These are phyloP conservation scores for Sclerotinia nivalis DNA, from an alignment of 2,329 filamentous ascomycete genomes.

Conservation along the genomic window DNA sequence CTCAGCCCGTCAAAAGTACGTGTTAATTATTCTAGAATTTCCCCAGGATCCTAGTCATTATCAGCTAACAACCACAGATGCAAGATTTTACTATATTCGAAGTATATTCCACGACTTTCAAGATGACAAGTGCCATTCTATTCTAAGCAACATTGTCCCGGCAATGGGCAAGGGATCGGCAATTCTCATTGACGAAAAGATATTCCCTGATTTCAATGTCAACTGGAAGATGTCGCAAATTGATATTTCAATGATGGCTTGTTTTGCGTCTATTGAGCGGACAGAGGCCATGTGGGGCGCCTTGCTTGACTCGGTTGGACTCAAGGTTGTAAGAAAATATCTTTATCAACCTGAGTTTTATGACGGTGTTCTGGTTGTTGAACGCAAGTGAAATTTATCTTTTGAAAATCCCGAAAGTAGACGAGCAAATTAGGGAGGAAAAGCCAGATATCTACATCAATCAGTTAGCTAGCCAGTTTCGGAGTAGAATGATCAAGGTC, in stretches of 20 bases:
- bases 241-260: constrained; percentile 45
- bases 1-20: background rate
- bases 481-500: background rate
- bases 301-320: background rate
- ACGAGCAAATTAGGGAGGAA: background rate
- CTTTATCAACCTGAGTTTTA: background rate
- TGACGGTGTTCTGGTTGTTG: background rate
- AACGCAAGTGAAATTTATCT: background rate
- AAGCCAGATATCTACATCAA: background rate
- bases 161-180: background rate
- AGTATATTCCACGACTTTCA: constrained; percentile 45
- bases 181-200: constrained; percentile 48
- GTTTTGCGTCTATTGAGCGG: constrained; percentile 43
- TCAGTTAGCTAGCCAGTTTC: background rate
- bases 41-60: background rate
- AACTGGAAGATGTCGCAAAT: constrained; percentile 40
- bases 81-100: constrained; percentile 44
- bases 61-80: background rate
- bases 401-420: background rate
- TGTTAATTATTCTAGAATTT: background rate
- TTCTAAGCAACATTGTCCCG: constrained; percentile 7
- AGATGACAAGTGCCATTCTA: constrained; percentile 35
- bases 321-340: constrained; percentile 5
- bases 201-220: constrained; percentile 43
- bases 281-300: constrained; percentile 29